These are phyloP conservation scores for Saprolegnia parasitica DNA, from an alignment of 352 stramenopile genomes.

Conservation along the genomic window DNA sequence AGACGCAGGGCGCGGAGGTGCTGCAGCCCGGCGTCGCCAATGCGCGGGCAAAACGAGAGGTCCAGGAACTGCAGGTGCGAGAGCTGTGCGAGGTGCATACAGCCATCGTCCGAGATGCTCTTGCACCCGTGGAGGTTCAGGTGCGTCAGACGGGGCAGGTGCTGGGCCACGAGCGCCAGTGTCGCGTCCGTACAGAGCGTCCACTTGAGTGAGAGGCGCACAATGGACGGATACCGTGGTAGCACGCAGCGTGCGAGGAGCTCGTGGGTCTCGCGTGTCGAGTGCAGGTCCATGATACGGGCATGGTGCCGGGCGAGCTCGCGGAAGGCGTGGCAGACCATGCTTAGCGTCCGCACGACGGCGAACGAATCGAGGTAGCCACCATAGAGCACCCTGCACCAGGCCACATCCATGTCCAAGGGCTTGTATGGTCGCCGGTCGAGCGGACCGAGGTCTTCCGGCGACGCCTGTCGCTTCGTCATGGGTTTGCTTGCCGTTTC, in stretches of 20 bases:
- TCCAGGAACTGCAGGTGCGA: slow-evolving; percentile 1
- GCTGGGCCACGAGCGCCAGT: background rate
- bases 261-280: slow-evolving; percentile 2
- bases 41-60: slow-evolving; percentile 17
- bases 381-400: slow-evolving; percentile 6
- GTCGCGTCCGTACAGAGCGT: slow-evolving; percentile 6
- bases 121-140: slow-evolving; percentile 26
- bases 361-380: slow-evolving; percentile 25
- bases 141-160: slow-evolving; percentile 15
- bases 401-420: background rate
- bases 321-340: slow-evolving; percentile 5
- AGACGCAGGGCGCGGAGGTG: background rate
- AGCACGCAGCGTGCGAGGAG: slow-evolving; percentile 11
- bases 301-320: background rate
- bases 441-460: no score
- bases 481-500: no score
- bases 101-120: slow-evolving; percentile 3
- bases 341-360: slow-evolving; percentile 13
- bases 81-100: background rate
- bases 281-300: slow-evolving; percentile 12
- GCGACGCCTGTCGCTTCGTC: no score
- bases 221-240: slow-evolving; percentile 9
- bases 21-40: slow-evolving; percentile 4
- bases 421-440: no score
- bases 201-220: slow-evolving; percentile 17